Evolutionary conservation across 768 basidiomycete species (phyloP).

Genomic region (Mycena crocata): DNA sequence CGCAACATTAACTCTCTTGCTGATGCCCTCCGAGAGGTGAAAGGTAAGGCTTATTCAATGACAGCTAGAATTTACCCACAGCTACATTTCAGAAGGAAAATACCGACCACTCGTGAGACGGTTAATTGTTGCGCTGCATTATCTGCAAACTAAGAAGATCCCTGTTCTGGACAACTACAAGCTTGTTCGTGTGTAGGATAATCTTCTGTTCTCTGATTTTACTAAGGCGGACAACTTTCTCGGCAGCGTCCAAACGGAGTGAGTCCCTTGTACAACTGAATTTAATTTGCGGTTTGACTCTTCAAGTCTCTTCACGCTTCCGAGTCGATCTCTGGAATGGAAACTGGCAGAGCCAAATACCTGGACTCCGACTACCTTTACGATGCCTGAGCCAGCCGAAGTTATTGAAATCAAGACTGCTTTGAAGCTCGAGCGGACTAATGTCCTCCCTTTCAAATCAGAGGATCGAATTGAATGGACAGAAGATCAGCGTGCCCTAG

Average conservation of each 20-base stretch:
- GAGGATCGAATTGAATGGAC: neutral
- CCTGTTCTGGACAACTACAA: neutral
- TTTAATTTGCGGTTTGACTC: too few species aligned
- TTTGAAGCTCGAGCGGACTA: neutral
- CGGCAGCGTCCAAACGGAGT: neutral
- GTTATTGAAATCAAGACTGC: neutral
- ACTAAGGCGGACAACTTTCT: neutral
- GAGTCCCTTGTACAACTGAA: neutral
- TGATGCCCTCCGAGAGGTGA: neutral
- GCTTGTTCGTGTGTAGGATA: neutral
- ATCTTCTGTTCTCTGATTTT: neutral
- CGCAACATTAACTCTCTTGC: neutral
- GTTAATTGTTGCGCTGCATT: neutral
- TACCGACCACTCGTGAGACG: neutral
- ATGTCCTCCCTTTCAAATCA: neutral
- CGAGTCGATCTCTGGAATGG: neutral
- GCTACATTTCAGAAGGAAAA: neutral
- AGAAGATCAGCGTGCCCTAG: neutral
- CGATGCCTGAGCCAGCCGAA: neutral
- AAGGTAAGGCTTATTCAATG: neutral
- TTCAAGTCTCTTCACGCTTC: conserved; percentile 1
- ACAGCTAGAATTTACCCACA: neutral
- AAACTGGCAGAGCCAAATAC: neutral
- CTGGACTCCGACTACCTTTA: too few species aligned
- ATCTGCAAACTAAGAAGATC: neutral